Base-by-base conservation (phyloP, 2,329 filamentous ascomycete genomes). In the Colletotrichum sp. region DNA sequence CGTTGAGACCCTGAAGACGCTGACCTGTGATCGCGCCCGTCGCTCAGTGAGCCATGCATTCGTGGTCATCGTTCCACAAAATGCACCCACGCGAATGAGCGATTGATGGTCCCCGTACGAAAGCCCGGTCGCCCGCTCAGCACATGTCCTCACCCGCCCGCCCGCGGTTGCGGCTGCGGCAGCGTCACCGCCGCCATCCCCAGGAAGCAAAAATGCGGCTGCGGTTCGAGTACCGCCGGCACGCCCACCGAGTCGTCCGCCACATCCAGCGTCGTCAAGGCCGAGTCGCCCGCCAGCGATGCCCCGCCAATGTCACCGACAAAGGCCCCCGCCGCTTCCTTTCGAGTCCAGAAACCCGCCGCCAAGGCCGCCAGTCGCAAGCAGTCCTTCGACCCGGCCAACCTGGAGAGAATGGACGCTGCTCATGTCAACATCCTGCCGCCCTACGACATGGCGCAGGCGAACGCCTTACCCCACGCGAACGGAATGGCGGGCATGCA, bases 61-160 rank as follows among this genome's bases (percentile, higher is more conserved):
- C 92, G 93, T 80, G 93, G 93, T 72, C 93, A 95, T 83, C 92
- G 93, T 79, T 95, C 93, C 34, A 94, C 93, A 68, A 94, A 94
- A 87, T 95, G 93, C 83, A 92, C 90, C 64, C 93, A 95, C 81
- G 89, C 88, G 76, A 88, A 89, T 77, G 93, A 94, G 79, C 91
- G 93, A 74, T 85, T 94, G 39, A 91, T 95, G 88, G 87, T 94
- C 5, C 91, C 92, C 27, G 93, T 95, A 18, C 90, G 93, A 77
- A 94, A 94, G 80, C 93, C 93, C 18, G 93, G 93, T 22, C 89
- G 93, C 66, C 93, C 93, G 10, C 84, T 95, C 70, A 94, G 92
- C 82, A 89, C 90, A 70, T 95, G 93, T 80, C 93, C 93, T 70
- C 93, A 94, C 79, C 89, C 91, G 8, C 87, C 89, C 34, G 91